Conservation (phyloP, 163 green algal species). For the Chlorella variabilis region DNA sequence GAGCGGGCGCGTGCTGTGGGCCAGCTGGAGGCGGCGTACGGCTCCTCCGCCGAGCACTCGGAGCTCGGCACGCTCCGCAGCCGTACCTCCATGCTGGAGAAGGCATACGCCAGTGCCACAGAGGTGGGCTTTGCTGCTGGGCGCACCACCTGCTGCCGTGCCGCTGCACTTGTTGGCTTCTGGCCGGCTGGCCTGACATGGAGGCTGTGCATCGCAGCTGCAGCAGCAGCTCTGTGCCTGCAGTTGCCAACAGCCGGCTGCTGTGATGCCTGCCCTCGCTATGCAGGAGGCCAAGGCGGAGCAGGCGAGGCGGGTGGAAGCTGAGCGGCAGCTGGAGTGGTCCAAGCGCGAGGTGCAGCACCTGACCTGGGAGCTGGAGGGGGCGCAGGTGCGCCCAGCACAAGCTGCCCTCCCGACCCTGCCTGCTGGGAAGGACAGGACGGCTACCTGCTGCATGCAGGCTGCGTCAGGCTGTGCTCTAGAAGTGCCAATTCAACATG, state of each 20-base stretch:
- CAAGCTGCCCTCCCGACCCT: too few relatives aligned
- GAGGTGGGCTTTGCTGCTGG: not conserved
- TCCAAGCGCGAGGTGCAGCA: not conserved
- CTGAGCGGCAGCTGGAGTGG: not conserved
- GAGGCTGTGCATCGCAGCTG: too few relatives aligned
- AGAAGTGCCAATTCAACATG: too few relatives aligned
- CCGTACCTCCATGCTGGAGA: not conserved
- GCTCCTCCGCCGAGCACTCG: not conserved
- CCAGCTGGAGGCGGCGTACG: not conserved
- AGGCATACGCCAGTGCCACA: not conserved
- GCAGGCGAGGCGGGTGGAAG: not conserved
- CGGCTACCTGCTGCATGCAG: too few relatives aligned
- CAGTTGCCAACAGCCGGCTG: too few relatives aligned
- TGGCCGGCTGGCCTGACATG: too few relatives aligned
- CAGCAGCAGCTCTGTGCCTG: too few relatives aligned
- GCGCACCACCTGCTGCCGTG: too few relatives aligned
- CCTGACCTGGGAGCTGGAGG: constrained; percentile 2
- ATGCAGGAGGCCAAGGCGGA: not conserved
- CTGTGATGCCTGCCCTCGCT: not conserved
- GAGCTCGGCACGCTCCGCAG: not conserved
- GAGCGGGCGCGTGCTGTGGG: not conserved
- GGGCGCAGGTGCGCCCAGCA: not conserved
- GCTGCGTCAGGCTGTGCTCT: too few relatives aligned
- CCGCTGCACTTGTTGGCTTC: too few relatives aligned
- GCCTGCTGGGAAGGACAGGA: too few relatives aligned